Evolutionary conservation across 371 early-diverging fungal genomes (phyloP), one percentile per base, ranked within the genome.

Genomic region (Mortierella sp.): DNA sequence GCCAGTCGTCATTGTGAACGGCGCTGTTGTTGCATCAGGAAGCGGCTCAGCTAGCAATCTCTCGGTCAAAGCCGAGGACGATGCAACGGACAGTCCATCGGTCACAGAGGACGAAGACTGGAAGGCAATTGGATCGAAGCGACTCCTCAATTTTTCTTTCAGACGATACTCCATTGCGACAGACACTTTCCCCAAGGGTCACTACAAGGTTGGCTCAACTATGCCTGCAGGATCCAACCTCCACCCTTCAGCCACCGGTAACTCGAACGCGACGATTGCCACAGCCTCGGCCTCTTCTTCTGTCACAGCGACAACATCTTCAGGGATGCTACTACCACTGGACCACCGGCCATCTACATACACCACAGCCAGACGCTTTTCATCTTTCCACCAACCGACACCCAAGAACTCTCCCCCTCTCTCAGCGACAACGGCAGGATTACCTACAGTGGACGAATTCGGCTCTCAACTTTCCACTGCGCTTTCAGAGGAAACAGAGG

Each of bases 21-120:
- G 76, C 24, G 68, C 77, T 16, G 55, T 73, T 5, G 71, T 70
- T 21, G 28, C 77, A 9, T 73, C 82, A 70, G 78, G 75, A 28
- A 70, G 52, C 34, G 60, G 78, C 21, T 58, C 76, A 14, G n/a
- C 54, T 16, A 74, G 48, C 55, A 81, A 79, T 50, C 87, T 74
- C 0, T 63, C 75, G 16, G n/a, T 76, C n/a, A 86, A 80, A 38
- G 80, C 70, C 2, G 83, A 80, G 6, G 86, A 86, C 24, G 80
- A 82, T 50, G 87, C 76, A 45, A 86, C 87, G 3, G 87, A 86
- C 28, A 86, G 87, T 28, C 87, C 88, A 14, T 88, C 88, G 0
- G 84, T 84, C 4, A 88, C 88, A 34, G 88, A 88, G 65, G 88
- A 88, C 31, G 88, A 88, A 65, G 88, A 88, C 47, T 88, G 88